These are phyloP conservation scores for Leptodontidium sp. DNA, from an alignment of 2,329 filamentous ascomycete genomes.

Conservation along the genomic window DNA sequence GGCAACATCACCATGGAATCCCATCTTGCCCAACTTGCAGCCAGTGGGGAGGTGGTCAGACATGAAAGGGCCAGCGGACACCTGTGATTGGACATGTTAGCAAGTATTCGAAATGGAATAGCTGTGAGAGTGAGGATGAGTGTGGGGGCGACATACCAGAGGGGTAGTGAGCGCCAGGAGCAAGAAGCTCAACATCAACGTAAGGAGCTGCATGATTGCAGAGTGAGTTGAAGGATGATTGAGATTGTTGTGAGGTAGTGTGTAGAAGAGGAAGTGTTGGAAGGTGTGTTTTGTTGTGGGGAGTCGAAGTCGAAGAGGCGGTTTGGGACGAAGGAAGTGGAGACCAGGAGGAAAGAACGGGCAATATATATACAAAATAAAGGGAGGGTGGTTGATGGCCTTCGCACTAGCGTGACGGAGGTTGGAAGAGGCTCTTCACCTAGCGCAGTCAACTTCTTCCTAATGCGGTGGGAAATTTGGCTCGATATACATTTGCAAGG, in stretches of 20 bases:
- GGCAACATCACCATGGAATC: neutral
- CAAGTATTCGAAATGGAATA: neutral
- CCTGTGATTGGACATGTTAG: neutral
- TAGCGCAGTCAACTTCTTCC: neutral
- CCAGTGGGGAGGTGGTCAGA: neutral
- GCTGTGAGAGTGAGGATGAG: neutral
- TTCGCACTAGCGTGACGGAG: neutral
- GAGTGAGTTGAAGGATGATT: neutral
- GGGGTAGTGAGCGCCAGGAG: slow-evolving; percentile 9
- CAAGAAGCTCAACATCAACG: slow-evolving; percentile 2
- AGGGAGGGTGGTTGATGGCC: neutral
- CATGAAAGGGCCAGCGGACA: neutral
- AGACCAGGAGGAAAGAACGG: neutral
- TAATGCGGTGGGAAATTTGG: neutral
- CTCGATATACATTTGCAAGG: neutral
- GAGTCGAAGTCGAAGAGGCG: neutral
- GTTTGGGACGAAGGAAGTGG: neutral
- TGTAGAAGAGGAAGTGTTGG: neutral
- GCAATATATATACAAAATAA: neutral
- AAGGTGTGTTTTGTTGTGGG: neutral
- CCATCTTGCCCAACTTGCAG: slow-evolving; percentile 4
- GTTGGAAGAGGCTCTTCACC: neutral
- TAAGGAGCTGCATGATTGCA: slow-evolving; percentile 9
- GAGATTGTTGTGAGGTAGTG: too few species aligned
- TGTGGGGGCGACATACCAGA: neutral